Evolutionary conservation across 768 basidiomycete species (phyloP), one percentile per base, ranked within the genome.

Genomic region (Tylopilus rubrobrunneus): DNA sequence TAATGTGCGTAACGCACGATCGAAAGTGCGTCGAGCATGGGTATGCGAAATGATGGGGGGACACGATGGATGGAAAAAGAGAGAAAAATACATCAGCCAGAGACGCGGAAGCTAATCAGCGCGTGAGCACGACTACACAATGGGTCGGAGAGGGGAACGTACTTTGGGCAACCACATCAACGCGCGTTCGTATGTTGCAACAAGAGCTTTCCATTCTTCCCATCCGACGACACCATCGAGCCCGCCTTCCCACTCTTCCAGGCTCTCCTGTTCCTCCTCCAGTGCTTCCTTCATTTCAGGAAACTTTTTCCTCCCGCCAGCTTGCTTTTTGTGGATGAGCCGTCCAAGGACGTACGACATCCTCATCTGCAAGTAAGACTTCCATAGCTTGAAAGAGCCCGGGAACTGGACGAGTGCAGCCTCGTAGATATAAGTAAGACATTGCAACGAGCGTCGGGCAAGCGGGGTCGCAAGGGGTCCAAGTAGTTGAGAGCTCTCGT

Each of bases 111-210:
- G 79, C 93, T 98, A 60, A 27, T 33, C 34, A 14, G 17, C 19
- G 40, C 25, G 53, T 56, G 12, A 60, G 52, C 56, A 39, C 49
- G 25, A 52, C 11, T 42, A 49, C 27, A 29, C 14, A 41, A 48
- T 0, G 36, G 21, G 42, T 45, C 21, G 33, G 23, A 43, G 36
- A 10, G 46, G 53, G 3, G 27, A 45, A 29, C 84, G 59, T 63
- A 93, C 94, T 69, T 85, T 89, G 51, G 94, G 92, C 47, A 98
- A 70, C 89, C 93, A 98, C 85, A 92, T 92, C 39, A 99, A 74
- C 53, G 92, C 91, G 55, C 97, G 82, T 66, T 99, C 97, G 66
- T 92, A 96, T 0, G 84, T 82, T 9, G 92, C 89, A 17, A 96
- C 78, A 12, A 99, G 80, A 15, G 84, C 73, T 65, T 83, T 92